Conservation (phyloP, 805 yeast species). For the Metschnikowia cerradonensis region DNA sequence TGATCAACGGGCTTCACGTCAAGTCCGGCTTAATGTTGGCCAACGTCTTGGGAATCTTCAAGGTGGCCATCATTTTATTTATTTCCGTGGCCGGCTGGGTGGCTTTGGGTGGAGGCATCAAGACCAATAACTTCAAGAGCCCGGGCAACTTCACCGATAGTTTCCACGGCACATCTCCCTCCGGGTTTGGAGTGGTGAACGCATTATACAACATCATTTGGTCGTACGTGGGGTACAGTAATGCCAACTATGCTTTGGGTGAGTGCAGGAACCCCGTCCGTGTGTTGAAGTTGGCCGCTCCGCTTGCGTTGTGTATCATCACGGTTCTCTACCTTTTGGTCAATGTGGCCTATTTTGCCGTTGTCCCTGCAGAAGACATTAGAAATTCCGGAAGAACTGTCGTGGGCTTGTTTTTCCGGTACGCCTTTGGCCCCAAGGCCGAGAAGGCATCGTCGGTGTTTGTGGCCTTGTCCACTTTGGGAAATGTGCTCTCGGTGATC, state of each 20-base stretch:
- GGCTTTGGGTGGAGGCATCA: constrained; percentile 67
- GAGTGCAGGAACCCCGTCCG: constrained; percentile 72
- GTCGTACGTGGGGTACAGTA: constrained; percentile 81
- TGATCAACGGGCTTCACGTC: constrained; percentile 57
- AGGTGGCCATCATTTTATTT: constrained; percentile 64
- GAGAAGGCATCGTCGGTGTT: constrained; percentile 72
- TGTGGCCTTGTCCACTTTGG: constrained; percentile 77
- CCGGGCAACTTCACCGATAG: constrained; percentile 60
- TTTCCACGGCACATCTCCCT: constrained; percentile 50
- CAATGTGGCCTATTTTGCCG: constrained; percentile 77
- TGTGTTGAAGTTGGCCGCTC: constrained; percentile 70
- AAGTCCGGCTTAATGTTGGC: constrained; percentile 66
- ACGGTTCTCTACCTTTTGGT: constrained; percentile 69
- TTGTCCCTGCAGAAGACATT: constrained; percentile 64
- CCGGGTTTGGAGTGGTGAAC: constrained; percentile 67
- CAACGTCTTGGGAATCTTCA: constrained; percentile 62
- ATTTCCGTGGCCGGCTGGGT: constrained; percentile 81
- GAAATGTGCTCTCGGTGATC: constrained; percentile 76
- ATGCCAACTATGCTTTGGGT: constrained; percentile 78
- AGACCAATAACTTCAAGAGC: constrained; percentile 43
- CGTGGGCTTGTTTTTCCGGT: constrained; percentile 71
- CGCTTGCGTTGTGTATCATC: constrained; percentile 58
- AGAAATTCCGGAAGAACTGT: constrained; percentile 61
- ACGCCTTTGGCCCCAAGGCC: constrained; percentile 66
- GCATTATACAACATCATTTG: constrained; percentile 80